Percentiles rank a stretch among this genome's conserved stretches.
These are phyloP conservation scores for Quaeritorhiza haematococci DNA, from an alignment of 371 early-diverging fungal genomes.

Conservation along the genomic window DNA sequence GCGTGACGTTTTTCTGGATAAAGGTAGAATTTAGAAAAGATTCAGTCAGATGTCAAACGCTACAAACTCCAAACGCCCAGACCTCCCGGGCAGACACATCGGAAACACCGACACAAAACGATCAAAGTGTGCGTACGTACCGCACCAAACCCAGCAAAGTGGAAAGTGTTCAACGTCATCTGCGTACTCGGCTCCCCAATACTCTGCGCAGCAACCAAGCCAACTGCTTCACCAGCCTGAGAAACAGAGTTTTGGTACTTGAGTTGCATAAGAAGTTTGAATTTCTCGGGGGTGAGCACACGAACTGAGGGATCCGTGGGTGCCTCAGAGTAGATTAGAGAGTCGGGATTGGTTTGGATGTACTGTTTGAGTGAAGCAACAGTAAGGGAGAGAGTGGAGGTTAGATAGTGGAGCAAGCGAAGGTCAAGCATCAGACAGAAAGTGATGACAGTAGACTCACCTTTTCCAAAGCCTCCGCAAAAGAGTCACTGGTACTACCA, in stretches of 20 bases:
- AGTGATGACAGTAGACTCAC: constrained; percentile 5
- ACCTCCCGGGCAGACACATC: background rate
- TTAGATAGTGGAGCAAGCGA: background rate
- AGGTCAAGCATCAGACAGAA: background rate
- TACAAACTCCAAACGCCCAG: background rate
- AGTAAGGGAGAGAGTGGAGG: background rate
- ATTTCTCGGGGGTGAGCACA: constrained; percentile 40
- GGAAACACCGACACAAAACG: background rate
- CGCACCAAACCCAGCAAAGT: constrained; percentile 99
- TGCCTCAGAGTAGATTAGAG: constrained; percentile 37
- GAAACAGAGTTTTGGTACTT: constrained; percentile 90
- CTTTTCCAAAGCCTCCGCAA: constrained; percentile 58
- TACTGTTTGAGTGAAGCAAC: constrained; percentile 41
- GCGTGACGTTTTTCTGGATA: constrained; percentile 90
- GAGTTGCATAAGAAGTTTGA: constrained; percentile 86
- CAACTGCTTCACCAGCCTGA: constrained; percentile 98
- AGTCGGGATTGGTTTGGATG: constrained; percentile 60
- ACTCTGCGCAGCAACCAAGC: constrained; percentile 97
- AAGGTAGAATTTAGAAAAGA: background rate
- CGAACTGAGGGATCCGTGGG: constrained; percentile 22
- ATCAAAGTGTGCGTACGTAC: no score
- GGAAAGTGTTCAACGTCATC: constrained; percentile 99
- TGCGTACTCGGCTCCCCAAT: constrained; percentile 99
- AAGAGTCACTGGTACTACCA: constrained; percentile 88
- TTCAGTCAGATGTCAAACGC: no score